Evolutionary conservation across 495 filamentous ascomycete species (phyloP).

Genomic region (Darksidea phi): DNA sequence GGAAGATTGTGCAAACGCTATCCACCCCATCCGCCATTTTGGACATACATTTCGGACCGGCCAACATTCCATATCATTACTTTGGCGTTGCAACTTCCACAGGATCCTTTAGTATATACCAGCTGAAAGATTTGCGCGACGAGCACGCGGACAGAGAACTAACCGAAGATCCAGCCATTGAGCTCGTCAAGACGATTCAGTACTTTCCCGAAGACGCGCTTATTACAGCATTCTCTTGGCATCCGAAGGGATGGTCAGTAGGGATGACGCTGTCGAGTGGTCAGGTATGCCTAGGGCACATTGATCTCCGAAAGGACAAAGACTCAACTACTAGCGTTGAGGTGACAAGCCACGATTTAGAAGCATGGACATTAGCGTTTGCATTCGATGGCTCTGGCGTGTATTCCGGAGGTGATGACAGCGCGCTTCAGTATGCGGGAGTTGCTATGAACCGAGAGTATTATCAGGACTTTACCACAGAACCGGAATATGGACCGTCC

Average conservation of each 20-base stretch:
- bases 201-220: slow-evolving; percentile 52
- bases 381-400: slow-evolving; percentile 41
- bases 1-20: slow-evolving; percentile 48
- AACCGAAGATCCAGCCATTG: slow-evolving; percentile 27
- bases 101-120: slow-evolving; percentile 66
- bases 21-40: slow-evolving; percentile 69
- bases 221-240: slow-evolving; percentile 70
- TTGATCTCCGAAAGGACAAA: not conserved
- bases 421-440: slow-evolving; percentile 11
- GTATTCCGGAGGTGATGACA: slow-evolving; percentile 71
- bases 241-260: slow-evolving; percentile 53
- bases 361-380: slow-evolving; percentile 69
- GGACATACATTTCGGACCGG: slow-evolving; percentile 74
- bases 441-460: not conserved
- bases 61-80: slow-evolving; percentile 42
- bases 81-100: slow-evolving; percentile 73
- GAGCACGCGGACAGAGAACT: slow-evolving; percentile 3
- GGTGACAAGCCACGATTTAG: slow-evolving; percentile 48
- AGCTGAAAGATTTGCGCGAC: slow-evolving; percentile 34
- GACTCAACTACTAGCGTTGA: slow-evolving; percentile 1
- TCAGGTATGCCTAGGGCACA: slow-evolving; percentile 43
- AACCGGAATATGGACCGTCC: not conserved
- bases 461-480: not conserved
- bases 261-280: slow-evolving; percentile 72
- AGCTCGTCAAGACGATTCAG: slow-evolving; percentile 43